Evolutionary conservation across 371 early-diverging fungal species (phyloP).

Genomic region (Apophysomyces trapeziformis): DNA sequence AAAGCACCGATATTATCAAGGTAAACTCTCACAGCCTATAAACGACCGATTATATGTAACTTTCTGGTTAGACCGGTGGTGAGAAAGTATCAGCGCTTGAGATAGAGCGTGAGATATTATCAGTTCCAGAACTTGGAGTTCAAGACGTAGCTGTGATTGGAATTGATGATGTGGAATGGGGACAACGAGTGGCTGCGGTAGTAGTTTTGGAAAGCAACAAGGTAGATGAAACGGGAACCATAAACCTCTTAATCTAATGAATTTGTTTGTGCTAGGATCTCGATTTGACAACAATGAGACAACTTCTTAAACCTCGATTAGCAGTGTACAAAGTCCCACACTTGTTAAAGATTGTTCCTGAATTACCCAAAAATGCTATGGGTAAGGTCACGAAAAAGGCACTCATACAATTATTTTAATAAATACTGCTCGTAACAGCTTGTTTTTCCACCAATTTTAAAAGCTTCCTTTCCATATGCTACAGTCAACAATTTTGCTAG

Average conservation of each 20-base stretch:
- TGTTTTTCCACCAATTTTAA: conserved; percentile 24
- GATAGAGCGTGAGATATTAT: conserved; percentile 81
- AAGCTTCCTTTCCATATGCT: conserved; percentile 11
- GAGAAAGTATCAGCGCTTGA: conserved; percentile 88
- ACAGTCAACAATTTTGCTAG: conserved; percentile 18
- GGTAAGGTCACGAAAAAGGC: conserved; percentile 89
- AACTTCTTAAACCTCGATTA: conserved; percentile 58
- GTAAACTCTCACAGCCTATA: conserved; percentile 22
- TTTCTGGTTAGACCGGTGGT: conserved; percentile 65
- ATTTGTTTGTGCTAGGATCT: conserved; percentile 26
- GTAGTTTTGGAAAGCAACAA: conserved; percentile 50
- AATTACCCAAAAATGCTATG: conserved; percentile 87
- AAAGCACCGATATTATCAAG: conserved; percentile 86
- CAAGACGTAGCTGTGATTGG: conserved; percentile 81
- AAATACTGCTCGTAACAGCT: conserved; percentile 9
- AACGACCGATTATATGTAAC: background rate
- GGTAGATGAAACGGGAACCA: background rate
- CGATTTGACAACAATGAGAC: conserved; percentile 50
- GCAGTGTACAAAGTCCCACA: conserved; percentile 82
- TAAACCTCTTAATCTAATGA: conserved; percentile 3
- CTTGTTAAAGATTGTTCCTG: conserved; percentile 43
- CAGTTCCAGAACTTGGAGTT: conserved; percentile 53
- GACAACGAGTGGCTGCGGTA: conserved; percentile 75
- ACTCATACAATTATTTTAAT: conserved; percentile 53
- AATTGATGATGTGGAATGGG: conserved; percentile 76